Conservation (phyloP, 2,329 filamentous ascomycete species). For the Aureobasidium sp. region DNA sequence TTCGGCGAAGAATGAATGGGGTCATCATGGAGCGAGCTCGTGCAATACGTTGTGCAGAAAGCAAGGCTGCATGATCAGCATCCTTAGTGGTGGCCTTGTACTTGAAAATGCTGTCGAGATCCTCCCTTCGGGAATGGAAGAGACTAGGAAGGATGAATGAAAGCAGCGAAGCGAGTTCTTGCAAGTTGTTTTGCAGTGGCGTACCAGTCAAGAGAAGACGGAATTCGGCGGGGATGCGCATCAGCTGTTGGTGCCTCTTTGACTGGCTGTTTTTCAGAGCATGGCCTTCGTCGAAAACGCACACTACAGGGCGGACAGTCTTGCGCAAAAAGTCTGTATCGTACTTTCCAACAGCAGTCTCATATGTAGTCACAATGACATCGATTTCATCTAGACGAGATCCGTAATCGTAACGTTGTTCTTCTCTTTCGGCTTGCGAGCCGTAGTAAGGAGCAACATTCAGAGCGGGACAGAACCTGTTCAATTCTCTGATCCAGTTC, state of each 20-base stretch:
- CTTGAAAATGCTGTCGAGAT: slow-evolving; percentile 81
- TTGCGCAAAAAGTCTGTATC: slow-evolving; percentile 57
- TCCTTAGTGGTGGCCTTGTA: slow-evolving; percentile 82
- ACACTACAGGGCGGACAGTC: slow-evolving; percentile 46
- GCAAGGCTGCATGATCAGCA: slow-evolving; percentile 65
- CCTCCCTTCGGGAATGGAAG: slow-evolving; percentile 62
- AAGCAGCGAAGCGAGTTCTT: slow-evolving; percentile 81
- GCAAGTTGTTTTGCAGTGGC: slow-evolving; percentile 87
- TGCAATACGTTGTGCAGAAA: slow-evolving; percentile 79
- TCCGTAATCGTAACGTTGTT: slow-evolving; percentile 59
- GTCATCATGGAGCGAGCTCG: slow-evolving; percentile 87
- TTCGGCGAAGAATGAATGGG: slow-evolving; percentile 86
- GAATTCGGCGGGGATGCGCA: slow-evolving; percentile 71
- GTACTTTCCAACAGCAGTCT: slow-evolving; percentile 48
- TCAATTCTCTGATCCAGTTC: slow-evolving; percentile 90
- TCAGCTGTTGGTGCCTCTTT: slow-evolving; percentile 69
- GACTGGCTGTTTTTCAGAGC: slow-evolving; percentile 83
- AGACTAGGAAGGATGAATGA: slow-evolving; percentile 88
- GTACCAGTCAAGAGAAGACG: slow-evolving; percentile 83
- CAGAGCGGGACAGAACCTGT: slow-evolving; percentile 72
- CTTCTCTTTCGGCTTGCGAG: slow-evolving; percentile 55
- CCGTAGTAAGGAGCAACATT: slow-evolving; percentile 68
- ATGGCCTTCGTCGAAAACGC: slow-evolving; percentile 91
- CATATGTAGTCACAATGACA: slow-evolving; percentile 65
- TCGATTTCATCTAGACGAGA: slow-evolving; percentile 57